These are phyloP conservation scores for Diaporthe eres DNA, from an alignment of 2,329 filamentous ascomycete species.

Conservation along the genomic window DNA sequence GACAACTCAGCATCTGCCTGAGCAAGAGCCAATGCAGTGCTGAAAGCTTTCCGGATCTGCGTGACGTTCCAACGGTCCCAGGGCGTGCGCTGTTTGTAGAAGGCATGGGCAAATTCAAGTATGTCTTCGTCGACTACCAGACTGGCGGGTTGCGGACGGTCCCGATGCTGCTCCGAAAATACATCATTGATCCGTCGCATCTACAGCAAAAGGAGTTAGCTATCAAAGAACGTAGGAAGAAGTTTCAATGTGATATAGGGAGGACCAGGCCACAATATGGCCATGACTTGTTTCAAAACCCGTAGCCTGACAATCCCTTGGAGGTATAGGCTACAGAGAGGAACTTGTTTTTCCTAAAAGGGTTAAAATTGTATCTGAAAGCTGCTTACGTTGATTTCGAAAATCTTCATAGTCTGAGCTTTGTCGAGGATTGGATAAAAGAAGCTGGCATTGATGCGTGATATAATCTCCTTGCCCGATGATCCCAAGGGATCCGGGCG, in stretches of 20 bases:
- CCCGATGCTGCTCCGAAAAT: background rate
- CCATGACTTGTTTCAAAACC: too few species aligned
- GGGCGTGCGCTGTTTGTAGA: background rate
- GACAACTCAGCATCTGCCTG: background rate
- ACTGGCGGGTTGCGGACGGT: background rate
- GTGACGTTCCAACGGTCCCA: background rate
- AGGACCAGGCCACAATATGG: too few species aligned
- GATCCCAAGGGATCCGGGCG: background rate
- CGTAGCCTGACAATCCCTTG: too few species aligned
- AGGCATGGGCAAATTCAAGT: background rate
- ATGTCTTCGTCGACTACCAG: background rate
- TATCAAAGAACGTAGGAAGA: too few species aligned
- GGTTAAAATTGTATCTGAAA: too few species aligned
- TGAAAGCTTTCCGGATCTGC: background rate
- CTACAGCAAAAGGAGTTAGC: too few species aligned
- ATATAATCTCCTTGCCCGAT: background rate
- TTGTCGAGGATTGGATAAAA: background rate
- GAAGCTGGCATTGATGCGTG: background rate
- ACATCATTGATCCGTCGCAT: background rate
- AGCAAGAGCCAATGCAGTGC: background rate
- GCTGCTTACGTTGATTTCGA: background rate
- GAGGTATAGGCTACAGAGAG: too few species aligned
- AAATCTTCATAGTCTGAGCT: background rate
- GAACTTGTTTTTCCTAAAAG: too few species aligned
- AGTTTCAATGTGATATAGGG: too few species aligned